phyloP scores from a whole-genome alignment of 2,329 filamentous ascomycete species.

The Fusarium multiceps region DNA sequence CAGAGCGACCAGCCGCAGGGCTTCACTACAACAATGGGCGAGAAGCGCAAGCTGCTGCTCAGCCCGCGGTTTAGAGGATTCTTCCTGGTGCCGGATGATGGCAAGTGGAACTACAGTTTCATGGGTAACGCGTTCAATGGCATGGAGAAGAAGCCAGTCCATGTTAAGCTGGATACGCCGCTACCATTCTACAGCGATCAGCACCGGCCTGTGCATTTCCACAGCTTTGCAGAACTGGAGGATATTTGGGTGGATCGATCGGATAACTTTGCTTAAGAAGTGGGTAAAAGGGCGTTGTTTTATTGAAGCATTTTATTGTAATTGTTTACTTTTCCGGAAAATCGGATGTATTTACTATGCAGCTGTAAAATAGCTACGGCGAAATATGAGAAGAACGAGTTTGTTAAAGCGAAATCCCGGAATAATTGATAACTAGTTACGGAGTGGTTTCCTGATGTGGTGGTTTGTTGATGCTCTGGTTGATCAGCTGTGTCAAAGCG shows the following conservation, averaged over 20 bases:
- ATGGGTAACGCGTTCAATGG: slow-evolving; percentile 90
- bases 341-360: slow-evolving; percentile 25
- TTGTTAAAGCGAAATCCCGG: slow-evolving; percentile 2
- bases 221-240: slow-evolving; percentile 96
- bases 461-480: background rate
- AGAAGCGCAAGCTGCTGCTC: slow-evolving; percentile 93
- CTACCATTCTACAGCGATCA: slow-evolving; percentile 90
- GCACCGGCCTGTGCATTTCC: slow-evolving; percentile 94
- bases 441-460: slow-evolving; percentile 34
- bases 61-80: slow-evolving; percentile 95
- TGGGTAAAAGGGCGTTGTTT: slow-evolving; percentile 41
- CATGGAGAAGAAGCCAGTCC: slow-evolving; percentile 89
- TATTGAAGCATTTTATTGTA: slow-evolving; percentile 36
- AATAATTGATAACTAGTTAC: slow-evolving; percentile 17
- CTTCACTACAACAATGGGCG: slow-evolving; percentile 90
- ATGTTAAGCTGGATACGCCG: slow-evolving; percentile 94
- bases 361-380: slow-evolving; percentile 36
- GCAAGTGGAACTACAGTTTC: slow-evolving; percentile 98
- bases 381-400: slow-evolving; percentile 14
- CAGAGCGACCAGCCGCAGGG: slow-evolving; percentile 93
- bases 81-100: slow-evolving; percentile 92
- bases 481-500: background rate
- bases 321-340: slow-evolving; percentile 23
- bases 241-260: slow-evolving; percentile 94
- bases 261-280: slow-evolving; percentile 86